A percentile compares a stretch with the other conserved stretches of the same genome.
phyloP scores from a whole-genome alignment of 2,329 filamentous ascomycete species.

The Xylaria polymorpha region DNA sequence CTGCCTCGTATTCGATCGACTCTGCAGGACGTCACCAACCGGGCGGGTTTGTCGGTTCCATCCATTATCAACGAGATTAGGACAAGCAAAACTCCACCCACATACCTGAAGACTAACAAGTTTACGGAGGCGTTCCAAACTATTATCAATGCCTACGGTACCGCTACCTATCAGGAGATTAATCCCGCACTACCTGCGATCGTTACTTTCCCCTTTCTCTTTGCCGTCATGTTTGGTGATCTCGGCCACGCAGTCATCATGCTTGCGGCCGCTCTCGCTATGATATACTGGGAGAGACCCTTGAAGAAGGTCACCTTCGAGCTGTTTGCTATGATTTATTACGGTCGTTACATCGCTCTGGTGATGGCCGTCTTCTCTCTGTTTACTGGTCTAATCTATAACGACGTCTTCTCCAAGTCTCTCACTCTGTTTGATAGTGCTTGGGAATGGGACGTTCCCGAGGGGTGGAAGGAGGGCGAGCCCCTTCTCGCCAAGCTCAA shows the following conservation, averaged over 20 bases:
- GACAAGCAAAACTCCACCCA: slow-evolving; percentile 97
- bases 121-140: slow-evolving; percentile 99
- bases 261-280: slow-evolving; percentile 82
- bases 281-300: slow-evolving; percentile 97
- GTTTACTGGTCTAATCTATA: slow-evolving; percentile 97
- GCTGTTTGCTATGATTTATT: slow-evolving; percentile 98
- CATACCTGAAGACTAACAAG: slow-evolving; percentile 97
- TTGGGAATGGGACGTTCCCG: slow-evolving; percentile 82
- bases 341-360: slow-evolving; percentile 96
- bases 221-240: slow-evolving; percentile 99
- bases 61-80: slow-evolving; percentile 98
- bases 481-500: slow-evolving; percentile 75
- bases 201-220: slow-evolving; percentile 98
- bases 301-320: slow-evolving; percentile 94
- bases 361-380: slow-evolving; percentile 98
- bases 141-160: slow-evolving; percentile 98
- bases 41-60: slow-evolving; percentile 93
- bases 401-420: slow-evolving; percentile 95
- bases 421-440: slow-evolving; percentile 89
- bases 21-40: slow-evolving; percentile 94
- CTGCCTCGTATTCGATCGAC: slow-evolving; percentile 90
- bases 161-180: slow-evolving; percentile 95
- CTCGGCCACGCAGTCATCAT: slow-evolving; percentile 94
- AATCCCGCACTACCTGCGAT: slow-evolving; percentile 96
- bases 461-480: slow-evolving; percentile 72